Evolutionary conservation across 2,329 filamentous ascomycete species (phyloP), one percentile per base, ranked within the genome.

Genomic region (Epichloe scottii): DNA sequence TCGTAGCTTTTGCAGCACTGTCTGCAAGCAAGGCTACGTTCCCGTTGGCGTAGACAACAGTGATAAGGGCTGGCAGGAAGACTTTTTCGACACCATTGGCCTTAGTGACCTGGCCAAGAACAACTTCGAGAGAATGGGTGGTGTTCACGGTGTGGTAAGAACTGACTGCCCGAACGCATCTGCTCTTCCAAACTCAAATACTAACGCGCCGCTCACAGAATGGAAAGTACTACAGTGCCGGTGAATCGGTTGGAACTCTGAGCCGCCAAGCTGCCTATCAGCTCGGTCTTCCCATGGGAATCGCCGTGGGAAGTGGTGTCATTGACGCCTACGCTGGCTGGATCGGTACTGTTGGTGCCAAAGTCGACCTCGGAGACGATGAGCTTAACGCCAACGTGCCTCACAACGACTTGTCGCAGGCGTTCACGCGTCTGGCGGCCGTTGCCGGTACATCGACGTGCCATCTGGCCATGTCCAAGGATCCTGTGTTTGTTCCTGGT

Each of bases 241-340:
- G 93, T 56, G 91, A 98, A 67, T 77, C 91, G 5, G 89, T 95
- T 33, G 93, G 91, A 48, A 82, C 79, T 0, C 75, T 98, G 17
- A 93, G 85, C 61, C 85, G 91, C 56, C 86, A 86, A 62, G 90
- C 93, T 5, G 88, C 86, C 15, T 70, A 75, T 46, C 86, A 96
- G 57, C 81, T 98, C 54, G 91, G 93, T 7, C 77, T 98, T 3
- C 85, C 85, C 5, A 76, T 85, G 19, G 91, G 90, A 39, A 93
- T 96, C 59, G 89, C 93, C 17, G 86, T 98, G 51, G 93, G 93
- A 50, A 95, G 89, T 62, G 90, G 90, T 67, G 93, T 98, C 56
- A 98, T 98, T 63, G 93, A 98, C 66, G 93, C 93, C 17, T 98
- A 98, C 62, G 93, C 93, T 53, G 93, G 93, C 56, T 98, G 93